Conservation (phyloP, 2,329 filamentous ascomycete genomes). For the Epichloe sylvatica region DNA sequence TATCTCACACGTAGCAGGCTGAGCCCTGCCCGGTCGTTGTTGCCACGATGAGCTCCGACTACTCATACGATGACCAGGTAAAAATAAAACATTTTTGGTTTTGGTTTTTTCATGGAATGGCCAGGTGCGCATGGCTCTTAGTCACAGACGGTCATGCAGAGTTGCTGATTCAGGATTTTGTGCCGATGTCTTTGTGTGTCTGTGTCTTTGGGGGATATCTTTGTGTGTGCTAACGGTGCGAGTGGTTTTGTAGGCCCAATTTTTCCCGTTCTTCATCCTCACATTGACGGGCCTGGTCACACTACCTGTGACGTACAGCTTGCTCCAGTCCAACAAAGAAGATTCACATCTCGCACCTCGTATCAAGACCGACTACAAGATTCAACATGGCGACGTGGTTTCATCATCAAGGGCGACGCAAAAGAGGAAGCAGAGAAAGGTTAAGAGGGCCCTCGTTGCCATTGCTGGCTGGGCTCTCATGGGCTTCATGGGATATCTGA, state of each 20-base stretch:
- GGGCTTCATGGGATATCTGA: constrained; percentile 83
- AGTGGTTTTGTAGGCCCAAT: constrained; percentile 54
- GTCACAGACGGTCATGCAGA: neutral
- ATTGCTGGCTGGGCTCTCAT: constrained; percentile 70
- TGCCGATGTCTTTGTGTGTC: neutral
- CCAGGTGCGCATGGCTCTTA: neutral
- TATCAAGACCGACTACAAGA: constrained; percentile 69
- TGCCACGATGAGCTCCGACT: constrained; percentile 74
- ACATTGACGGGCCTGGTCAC: constrained; percentile 80
- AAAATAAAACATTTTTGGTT: constrained; percentile 5
- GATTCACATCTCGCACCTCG: constrained; percentile 68
- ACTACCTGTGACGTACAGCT: constrained; percentile 75
- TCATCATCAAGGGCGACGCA: constrained; percentile 71
- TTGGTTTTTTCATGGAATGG: neutral
- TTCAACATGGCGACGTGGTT: constrained; percentile 72
- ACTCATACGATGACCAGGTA: constrained; percentile 94
- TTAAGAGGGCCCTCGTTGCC: constrained; percentile 71
- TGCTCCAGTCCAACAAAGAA: constrained; percentile 64
- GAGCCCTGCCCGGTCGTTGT: constrained; percentile 19
- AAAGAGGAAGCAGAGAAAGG: constrained; percentile 74
- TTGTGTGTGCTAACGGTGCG: constrained; percentile 2
- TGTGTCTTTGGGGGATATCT: neutral
- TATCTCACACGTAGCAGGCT: constrained; percentile 14
- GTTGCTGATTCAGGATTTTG: neutral
- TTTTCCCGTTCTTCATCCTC: constrained; percentile 98